phyloP scores from a whole-genome alignment of 208 protist species.

The Acanthamoeba culbertsoni region DNA sequence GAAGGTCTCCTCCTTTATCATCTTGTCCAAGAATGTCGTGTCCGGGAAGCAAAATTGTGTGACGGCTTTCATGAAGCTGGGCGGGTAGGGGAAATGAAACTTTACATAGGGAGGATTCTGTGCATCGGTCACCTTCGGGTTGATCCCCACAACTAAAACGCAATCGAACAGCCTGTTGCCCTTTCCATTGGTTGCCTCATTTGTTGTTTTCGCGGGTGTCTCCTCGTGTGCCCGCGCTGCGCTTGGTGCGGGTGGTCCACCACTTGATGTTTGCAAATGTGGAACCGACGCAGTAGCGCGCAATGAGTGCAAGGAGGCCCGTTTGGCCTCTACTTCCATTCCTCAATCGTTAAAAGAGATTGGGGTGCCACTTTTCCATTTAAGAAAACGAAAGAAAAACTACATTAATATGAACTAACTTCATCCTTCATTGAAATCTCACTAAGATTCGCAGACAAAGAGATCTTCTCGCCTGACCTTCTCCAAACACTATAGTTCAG shows the following conservation, averaged over 20 bases:
- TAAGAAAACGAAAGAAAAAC: no score
- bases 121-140: background rate
- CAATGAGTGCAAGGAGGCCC: background rate
- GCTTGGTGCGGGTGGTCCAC: background rate
- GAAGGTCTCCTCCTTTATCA: slow-evolving; percentile 23
- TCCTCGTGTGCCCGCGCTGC: background rate
- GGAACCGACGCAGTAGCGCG: background rate
- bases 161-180: slow-evolving; percentile 8
- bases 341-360: no score
- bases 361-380: no score
- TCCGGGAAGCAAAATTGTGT: slow-evolving; percentile 57
- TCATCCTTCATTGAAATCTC: no score
- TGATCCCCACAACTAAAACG: slow-evolving; percentile 42
- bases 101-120: slow-evolving; percentile 19
- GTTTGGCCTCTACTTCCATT: background rate
- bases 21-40: background rate
- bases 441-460: no score
- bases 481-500: no score
- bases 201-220: background rate
- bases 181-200: background rate
- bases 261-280: background rate
- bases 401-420: no score
- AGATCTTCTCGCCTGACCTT: no score
- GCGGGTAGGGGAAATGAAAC: slow-evolving; percentile 49
- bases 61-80: slow-evolving; percentile 48